phyloP scores from a whole-genome alignment of 139 green algal genomes.

The Coccomyxa sp. region DNA sequence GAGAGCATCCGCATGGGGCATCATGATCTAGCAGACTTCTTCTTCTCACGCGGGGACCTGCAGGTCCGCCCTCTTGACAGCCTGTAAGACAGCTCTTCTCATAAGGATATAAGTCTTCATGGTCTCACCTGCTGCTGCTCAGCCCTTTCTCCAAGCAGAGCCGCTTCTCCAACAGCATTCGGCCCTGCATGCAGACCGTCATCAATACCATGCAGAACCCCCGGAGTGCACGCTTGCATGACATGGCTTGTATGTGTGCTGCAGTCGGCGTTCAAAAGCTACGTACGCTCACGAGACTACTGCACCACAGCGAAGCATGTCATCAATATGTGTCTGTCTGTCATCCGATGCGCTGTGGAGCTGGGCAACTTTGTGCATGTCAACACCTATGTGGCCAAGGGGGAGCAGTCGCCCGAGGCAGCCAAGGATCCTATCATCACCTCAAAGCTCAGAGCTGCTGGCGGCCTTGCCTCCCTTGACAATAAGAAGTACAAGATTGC shows the following conservation, averaged over 20 bases:
- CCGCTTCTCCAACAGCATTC: too few species aligned
- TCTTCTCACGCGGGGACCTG: slow-evolving; percentile 75
- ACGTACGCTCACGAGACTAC: slow-evolving; percentile 87
- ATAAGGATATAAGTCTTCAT: too few species aligned
- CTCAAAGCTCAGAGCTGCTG: slow-evolving; percentile 61
- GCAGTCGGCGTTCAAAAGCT: slow-evolving; percentile 85
- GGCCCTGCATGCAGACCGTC: too few species aligned
- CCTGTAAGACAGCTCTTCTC: too few species aligned
- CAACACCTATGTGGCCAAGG: slow-evolving; percentile 81
- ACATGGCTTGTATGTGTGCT: background rate
- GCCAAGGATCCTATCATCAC: slow-evolving; percentile 34
- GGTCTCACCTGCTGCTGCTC: too few species aligned
- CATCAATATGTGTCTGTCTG: slow-evolving; percentile 82
- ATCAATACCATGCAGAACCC: too few species aligned
- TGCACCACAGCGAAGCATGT: slow-evolving; percentile 84
- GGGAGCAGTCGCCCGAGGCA: slow-evolving; percentile 59
- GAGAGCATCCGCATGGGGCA: slow-evolving; percentile 89
- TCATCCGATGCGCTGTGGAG: slow-evolving; percentile 73
- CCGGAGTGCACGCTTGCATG: background rate
- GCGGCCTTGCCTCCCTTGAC: slow-evolving; percentile 57
- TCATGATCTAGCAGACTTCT: slow-evolving; percentile 82
- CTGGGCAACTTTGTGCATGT: slow-evolving; percentile 83
- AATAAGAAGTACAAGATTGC: slow-evolving; percentile 74
- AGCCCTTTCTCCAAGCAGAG: too few species aligned
- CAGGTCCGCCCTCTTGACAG: slow-evolving; percentile 40